Evolutionary conservation across 2,329 filamentous ascomycete genomes (phyloP), one percentile per base, ranked within the genome.

Genomic region (Pseudovirgaria hyperparasitica): DNA sequence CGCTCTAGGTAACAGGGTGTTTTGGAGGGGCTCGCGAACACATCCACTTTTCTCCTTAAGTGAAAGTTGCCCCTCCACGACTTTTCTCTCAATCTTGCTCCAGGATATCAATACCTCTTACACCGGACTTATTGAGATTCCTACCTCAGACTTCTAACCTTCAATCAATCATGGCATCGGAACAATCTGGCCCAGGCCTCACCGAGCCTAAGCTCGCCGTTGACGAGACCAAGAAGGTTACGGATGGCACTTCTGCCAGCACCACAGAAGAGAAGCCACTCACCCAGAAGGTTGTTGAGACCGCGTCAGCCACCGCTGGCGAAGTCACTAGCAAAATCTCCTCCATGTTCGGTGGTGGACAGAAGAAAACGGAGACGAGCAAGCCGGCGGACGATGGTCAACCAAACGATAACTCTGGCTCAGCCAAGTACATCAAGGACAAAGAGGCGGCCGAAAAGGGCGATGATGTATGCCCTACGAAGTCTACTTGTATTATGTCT

Each of bases 271-370:
- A 65, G 45, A 70, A 70, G 65, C 60, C 49, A n/a, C 36, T 47
- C 25, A 48, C 50, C 14, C 50, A 55, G 42, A 50, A 46, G 30
- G 46, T 49, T 25, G 48, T 56, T 29, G 51, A 53, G 35, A 55
- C 48, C 26, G 48, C 50, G 11, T 33, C 47, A 5, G 40, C 40
- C 22, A 46, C 51, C 14, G 41, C 50, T 3, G 35, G 52, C 11
- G 50, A 58, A 19, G 59, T 60, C 12, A 63, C 63, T 49, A 60
- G 63, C 44, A 64, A 63, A 39, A 82, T 96, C 39, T 96, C 96
- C 67, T 87, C 82, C 58, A 96, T 98, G 90, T 98, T 98, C 53
- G 90, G 90, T 45, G 90, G 90, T 38, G 90, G 90, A 36, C 82
- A 82, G 34, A 92, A 92, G 74, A 96, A 93, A 68, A 82, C 90